Percentiles rank a stretch among this genome's conserved stretches.
Evolutionary conservation across 805 yeast genomes (phyloP).

Genomic region (Suhomyces tanzawaensis): DNA sequence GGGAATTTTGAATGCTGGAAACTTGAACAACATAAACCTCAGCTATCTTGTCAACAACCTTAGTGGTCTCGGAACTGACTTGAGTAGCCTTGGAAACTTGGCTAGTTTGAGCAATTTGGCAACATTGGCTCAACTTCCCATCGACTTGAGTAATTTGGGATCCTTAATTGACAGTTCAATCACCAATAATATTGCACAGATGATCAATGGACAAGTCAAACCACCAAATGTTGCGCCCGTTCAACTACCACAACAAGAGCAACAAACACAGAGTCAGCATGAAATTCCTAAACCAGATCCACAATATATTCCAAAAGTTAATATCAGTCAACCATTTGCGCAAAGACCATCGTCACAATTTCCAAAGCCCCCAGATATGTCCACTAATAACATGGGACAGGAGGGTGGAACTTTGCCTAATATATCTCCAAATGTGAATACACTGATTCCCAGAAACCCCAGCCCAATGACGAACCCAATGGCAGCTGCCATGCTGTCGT

Average conservation of each 20-base stretch:
- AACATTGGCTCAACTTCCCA: slow-evolving; percentile 41
- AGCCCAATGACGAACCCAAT: slow-evolving; percentile 11
- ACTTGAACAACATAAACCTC: slow-evolving; percentile 40
- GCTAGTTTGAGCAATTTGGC: slow-evolving; percentile 42
- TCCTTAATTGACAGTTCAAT: slow-evolving; percentile 18
- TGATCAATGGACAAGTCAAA: not conserved
- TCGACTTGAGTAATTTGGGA: slow-evolving; percentile 38
- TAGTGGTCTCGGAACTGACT: slow-evolving; percentile 34
- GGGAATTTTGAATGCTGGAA: slow-evolving; percentile 27
- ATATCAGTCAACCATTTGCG: slow-evolving; percentile 7
- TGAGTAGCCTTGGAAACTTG: slow-evolving; percentile 34
- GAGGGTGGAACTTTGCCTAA: slow-evolving; percentile 13
- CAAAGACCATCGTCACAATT: not conserved
- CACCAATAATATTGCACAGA: slow-evolving; percentile 3
- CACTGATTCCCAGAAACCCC: slow-evolving; percentile 10
- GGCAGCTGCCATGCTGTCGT: slow-evolving; percentile 5
- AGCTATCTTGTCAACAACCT: slow-evolving; percentile 43
- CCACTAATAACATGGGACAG: not conserved
- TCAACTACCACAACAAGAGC: not conserved
- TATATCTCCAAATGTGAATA: slow-evolving; percentile 19
- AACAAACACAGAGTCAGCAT: not conserved
- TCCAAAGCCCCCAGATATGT: not conserved
- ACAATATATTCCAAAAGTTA: slow-evolving; percentile 2
- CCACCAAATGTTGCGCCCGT: not conserved
- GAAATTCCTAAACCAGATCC: slow-evolving; percentile 12